Evolutionary conservation across 2,329 filamentous ascomycete species (phyloP).

Genomic region (Fonsecaea erecta): DNA sequence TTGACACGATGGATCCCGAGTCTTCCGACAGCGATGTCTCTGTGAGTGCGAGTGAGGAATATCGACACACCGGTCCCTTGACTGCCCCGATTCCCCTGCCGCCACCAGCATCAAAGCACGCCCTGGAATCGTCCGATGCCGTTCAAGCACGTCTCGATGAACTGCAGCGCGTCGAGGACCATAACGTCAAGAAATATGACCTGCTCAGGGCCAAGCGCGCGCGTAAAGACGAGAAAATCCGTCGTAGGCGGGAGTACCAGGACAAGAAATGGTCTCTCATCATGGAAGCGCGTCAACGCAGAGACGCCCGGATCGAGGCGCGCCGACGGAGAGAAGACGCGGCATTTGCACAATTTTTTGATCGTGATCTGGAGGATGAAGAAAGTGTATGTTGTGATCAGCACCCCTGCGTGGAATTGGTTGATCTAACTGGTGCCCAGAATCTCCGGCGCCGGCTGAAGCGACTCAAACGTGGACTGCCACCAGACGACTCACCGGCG

Average conservation of each 20-base stretch:
- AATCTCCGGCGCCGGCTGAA: conserved; percentile 37
- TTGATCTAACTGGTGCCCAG: conserved; percentile 23
- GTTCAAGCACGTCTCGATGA: conserved; percentile 34
- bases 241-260: conserved; percentile 33
- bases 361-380: conserved; percentile 37
- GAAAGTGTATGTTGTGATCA: conserved; percentile 27
- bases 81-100: conserved; percentile 33
- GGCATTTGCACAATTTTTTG: conserved; percentile 35
- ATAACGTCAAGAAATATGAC: conserved; percentile 35
- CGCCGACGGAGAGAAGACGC: conserved; percentile 35
- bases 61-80: conserved; percentile 26
- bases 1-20: conserved; percentile 35
- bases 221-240: conserved; percentile 37
- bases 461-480: conserved; percentile 36
- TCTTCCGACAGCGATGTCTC: conserved; percentile 37
- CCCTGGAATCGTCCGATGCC: conserved; percentile 33
- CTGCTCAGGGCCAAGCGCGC: conserved; percentile 34
- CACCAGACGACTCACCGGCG: conserved; percentile 33
- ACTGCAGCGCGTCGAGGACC: conserved; percentile 33
- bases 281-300: conserved; percentile 34
- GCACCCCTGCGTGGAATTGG: background rate
- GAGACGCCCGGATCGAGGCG: conserved; percentile 32
- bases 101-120: conserved; percentile 34
- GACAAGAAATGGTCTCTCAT: conserved; percentile 36
- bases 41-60: conserved; percentile 27